Percentiles rank a stretch among this genome's conserved stretches.
These are phyloP conservation scores for Rubroshorea leprosula DNA, from an alignment of 345 rosid genomes.

Conservation along the genomic window DNA sequence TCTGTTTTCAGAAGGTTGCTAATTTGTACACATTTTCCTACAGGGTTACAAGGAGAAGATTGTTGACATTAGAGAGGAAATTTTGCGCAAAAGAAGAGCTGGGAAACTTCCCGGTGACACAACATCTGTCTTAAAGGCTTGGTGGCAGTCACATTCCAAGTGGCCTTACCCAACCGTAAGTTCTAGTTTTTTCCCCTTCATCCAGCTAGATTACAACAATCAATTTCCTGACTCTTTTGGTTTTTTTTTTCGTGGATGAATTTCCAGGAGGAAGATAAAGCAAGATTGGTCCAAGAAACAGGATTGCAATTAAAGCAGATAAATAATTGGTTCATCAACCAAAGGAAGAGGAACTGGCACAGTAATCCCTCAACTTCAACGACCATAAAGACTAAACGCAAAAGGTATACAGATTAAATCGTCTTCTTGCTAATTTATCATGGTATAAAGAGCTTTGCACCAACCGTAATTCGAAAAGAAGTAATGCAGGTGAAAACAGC, in stretches of 20 bases:
- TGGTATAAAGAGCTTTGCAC: constrained; percentile 29
- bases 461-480: constrained; percentile 46
- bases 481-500: constrained; percentile 92
- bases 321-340: constrained; percentile 98
- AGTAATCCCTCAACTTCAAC: constrained; percentile 86
- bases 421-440: background rate
- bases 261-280: constrained; percentile 96
- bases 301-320: constrained; percentile 96
- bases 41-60: constrained; percentile 98
- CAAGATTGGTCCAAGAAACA: constrained; percentile 90
- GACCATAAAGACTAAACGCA: constrained; percentile 77
- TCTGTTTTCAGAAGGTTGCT: background rate
- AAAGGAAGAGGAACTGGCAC: constrained; percentile 98
- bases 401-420: constrained; percentile 44
- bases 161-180: constrained; percentile 99
- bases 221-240: background rate
- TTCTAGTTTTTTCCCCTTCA: background rate
- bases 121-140: constrained; percentile 74
- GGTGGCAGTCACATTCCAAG: constrained; percentile 98
- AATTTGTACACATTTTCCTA: background rate
- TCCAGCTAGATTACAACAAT: background rate
- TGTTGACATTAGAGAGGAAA: constrained; percentile 92
- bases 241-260: too few species aligned
- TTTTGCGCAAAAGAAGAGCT: constrained; percentile 93
- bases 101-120: constrained; percentile 98